Base-by-base conservation (phyloP, 192 early-diverging fungal species). In the Rhizoclosmatium globosum region DNA sequence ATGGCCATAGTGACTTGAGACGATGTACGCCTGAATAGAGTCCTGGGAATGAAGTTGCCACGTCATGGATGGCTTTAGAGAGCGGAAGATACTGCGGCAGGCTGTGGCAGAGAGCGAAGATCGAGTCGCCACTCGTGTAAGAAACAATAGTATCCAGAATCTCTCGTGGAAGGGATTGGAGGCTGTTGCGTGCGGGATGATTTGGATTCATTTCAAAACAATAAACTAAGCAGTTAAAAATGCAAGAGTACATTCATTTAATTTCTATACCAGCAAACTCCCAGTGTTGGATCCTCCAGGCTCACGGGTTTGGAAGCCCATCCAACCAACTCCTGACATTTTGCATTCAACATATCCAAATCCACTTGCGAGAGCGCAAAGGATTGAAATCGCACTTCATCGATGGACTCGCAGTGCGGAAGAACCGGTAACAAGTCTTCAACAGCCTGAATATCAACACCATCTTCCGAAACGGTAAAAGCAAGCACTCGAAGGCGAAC, bases 11-110 rank as follows among this genome's bases (percentile, higher is more conserved):
- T 3, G 17, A 15, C 42, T 9, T 47, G 1, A 43, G 66, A 2
- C 31, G 31, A 31, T 31, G 31, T 31, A 31, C 31, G 31, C 45
- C 42, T 4, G 11, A 11, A 46, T 46, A 68, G 66, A n/a, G 13
- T 46, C 45, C 66, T 19, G 66, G 66, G 45, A 68, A 68, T 6
- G 45, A 31, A 11, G 39, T 45, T 6, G 15, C 66, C 17, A 68
- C 42, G 13, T 68, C 66, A 43, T 39, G 23, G 19, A 68, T 68
- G 11, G 66, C 66, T 68, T 68, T 68, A 2, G 66, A 68, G 17
- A 68, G 38, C 13, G 38, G n/a, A 15, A 11, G 9, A 13, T 39
- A 46, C 42, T 39, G 23, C 2, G 66, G 66, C 44, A 68, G 38
- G 17, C 41, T 15, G 23, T 68, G 66, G 44, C 66, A 68, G 44